Base-by-base conservation (phyloP, 352 stramenopile species). In the Phytophthora kernoviae region DNA sequence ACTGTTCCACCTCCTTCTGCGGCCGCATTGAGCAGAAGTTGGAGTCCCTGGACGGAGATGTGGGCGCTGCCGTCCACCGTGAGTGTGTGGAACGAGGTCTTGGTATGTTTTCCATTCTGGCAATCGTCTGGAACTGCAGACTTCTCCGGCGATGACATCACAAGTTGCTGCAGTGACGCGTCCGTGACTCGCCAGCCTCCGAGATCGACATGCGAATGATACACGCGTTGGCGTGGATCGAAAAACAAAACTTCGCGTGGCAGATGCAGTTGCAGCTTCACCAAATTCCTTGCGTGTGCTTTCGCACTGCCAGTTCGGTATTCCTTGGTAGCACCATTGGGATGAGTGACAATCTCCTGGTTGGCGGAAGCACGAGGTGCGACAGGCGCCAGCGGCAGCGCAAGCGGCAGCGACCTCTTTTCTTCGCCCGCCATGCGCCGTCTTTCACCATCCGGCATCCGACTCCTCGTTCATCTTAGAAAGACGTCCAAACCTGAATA, bases 121-220 rank as follows among this genome's bases (percentile, higher is more conserved):
- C 36, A 47, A 20, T 42, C 36, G 40, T 54, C 41, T 52, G 39
- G 20, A 39, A 36, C 40, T 51, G 8, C 41, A 26, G 33, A 20
- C 43, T 41, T 52, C n/a, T 58, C 51, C 41, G 51, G 30, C 15
- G 40, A 50, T 45, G 51, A 5, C 42, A 47, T 12, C 24, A 70
- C 51, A 4, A 89, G 57, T 34, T 75, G 61, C 33, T 58, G 54
- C 9, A 74, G 17, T 8, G 46, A 63, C 10, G 65, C 62, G 62
- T 91, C 84, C 0, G 58, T 63, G n/a, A 73, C 60, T 2, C 65
- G 34, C 84, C 79, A 91, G 5, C 84, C 81, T 20, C 68, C 72
- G 22, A 93, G 70, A 18, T 77, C 61, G 11, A 93, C 67, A 47
- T 82, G 81, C 0, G 47, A 49, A 21, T 69, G 76, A 41, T 83